These are phyloP conservation scores for Hypoxylon sp. DNA, from an alignment of 2,329 filamentous ascomycete genomes.

Conservation along the genomic window DNA sequence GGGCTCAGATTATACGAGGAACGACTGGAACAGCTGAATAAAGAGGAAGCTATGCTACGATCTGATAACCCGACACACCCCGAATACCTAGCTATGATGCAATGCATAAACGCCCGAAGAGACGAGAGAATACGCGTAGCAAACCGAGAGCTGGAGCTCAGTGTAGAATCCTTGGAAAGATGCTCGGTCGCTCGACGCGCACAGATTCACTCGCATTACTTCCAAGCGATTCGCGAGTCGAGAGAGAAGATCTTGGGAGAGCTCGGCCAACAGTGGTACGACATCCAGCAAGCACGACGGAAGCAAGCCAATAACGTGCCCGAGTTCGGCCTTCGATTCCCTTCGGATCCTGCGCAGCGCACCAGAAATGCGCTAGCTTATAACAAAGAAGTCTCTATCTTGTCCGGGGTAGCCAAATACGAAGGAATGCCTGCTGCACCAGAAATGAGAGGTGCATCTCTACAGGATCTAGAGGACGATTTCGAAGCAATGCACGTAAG, in stretches of 20 bases:
- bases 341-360: slow-evolving; percentile 79
- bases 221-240: slow-evolving; percentile 85
- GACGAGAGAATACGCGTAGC: slow-evolving; percentile 84
- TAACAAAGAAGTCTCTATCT: slow-evolving; percentile 91
- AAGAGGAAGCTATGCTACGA: slow-evolving; percentile 71
- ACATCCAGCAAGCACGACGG: slow-evolving; percentile 89
- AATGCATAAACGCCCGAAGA: slow-evolving; percentile 84
- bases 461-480: slow-evolving; percentile 84
- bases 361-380: slow-evolving; percentile 89
- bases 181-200: slow-evolving; percentile 84
- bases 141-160: slow-evolving; percentile 78
- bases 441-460: slow-evolving; percentile 77
- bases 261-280: slow-evolving; percentile 90
- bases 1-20: slow-evolving; percentile 83
- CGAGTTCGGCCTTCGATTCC: slow-evolving; percentile 85
- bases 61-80: slow-evolving; percentile 80
- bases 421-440: slow-evolving; percentile 97
- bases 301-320: slow-evolving; percentile 81
- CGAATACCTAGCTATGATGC: slow-evolving; percentile 90
- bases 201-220: slow-evolving; percentile 90
- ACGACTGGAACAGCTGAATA: slow-evolving; percentile 82
- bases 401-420: slow-evolving; percentile 93
- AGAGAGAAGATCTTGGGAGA: slow-evolving; percentile 83
- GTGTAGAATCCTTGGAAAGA: slow-evolving; percentile 77
- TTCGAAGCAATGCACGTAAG: slow-evolving; percentile 89